Conservation (phyloP, 331 rosid species). For the Quercus tomentella region DNA sequence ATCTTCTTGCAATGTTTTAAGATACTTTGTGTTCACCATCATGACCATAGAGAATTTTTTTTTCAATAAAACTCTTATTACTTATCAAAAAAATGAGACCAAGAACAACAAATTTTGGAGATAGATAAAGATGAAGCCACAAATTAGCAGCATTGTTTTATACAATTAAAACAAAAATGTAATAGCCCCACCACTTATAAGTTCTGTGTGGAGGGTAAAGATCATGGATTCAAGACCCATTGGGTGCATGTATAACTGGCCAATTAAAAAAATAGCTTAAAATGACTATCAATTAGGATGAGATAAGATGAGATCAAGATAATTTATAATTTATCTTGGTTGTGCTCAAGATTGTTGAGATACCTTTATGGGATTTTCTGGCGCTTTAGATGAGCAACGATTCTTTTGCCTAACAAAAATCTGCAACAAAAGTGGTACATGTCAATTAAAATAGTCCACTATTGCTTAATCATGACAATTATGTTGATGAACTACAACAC, state of each 20-base stretch:
- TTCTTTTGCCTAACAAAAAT: constrained; percentile 98
- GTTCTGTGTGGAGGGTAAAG: too few species aligned
- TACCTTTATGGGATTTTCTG: constrained; percentile 94
- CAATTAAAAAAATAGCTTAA: not conserved
- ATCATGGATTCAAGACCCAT: too few species aligned
- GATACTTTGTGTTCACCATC: too few species aligned
- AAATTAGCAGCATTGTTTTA: not conserved
- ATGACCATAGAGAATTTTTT: too few species aligned
- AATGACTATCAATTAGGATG: not conserved
- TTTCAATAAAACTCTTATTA: too few species aligned
- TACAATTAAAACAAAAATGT: not conserved
- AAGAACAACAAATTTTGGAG: not conserved
- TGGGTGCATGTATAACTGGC: too few species aligned
- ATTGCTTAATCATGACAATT: constrained; percentile 2
- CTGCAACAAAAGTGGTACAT: constrained; percentile 51
- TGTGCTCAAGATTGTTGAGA: constrained; percentile 10
- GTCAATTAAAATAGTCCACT: constrained; percentile 28
- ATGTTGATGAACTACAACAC: constrained; percentile 1
- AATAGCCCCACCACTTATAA: too few species aligned
- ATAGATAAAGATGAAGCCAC: not conserved
- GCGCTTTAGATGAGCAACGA: constrained; percentile 91
- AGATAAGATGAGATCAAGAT: not conserved
- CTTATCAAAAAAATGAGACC: not conserved
- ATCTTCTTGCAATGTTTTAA: too few species aligned
- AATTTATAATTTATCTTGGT: constrained; percentile 6